A percentile compares a stretch with the other conserved stretches of the same genome.
Evolutionary conservation across 2,329 filamentous ascomycete genomes (phyloP).

Genomic region (Alternaria dauci): DNA sequence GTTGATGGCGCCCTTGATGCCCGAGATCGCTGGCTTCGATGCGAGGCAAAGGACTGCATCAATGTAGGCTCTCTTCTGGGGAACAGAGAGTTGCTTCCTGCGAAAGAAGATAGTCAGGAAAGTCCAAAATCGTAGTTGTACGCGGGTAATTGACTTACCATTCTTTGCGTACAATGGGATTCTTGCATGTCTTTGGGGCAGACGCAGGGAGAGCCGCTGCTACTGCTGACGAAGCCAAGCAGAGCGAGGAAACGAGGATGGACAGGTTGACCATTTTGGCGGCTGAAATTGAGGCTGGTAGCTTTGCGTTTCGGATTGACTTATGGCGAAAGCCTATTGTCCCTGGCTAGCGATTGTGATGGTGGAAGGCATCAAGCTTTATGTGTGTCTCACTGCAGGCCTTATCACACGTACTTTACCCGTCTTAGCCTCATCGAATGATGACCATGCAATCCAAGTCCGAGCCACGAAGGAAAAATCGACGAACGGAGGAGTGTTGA

Average conservation of each 20-base stretch:
- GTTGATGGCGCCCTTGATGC: conserved; percentile 24
- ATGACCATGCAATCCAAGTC: background rate
- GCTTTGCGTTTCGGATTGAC: background rate
- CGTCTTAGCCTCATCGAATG: background rate
- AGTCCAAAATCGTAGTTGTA: no score
- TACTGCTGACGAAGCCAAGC: no score
- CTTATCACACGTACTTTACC: background rate
- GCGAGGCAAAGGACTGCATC: conserved; percentile 36
- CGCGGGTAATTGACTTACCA: no score
- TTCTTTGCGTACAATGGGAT: no score
- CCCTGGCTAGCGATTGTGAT: conserved; percentile 5
- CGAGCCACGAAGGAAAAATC: background rate
- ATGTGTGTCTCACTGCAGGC: conserved; percentile 3
- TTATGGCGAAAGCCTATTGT: conserved; percentile 8
- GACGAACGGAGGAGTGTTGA: background rate
- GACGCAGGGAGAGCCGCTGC: no score
- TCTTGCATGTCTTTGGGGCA: no score
- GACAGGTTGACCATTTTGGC: no score
- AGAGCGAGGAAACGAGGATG: no score
- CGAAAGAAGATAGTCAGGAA: no score
- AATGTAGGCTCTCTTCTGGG: conserved; percentile 32
- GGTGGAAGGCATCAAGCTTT: conserved; percentile 10
- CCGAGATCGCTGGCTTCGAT: conserved; percentile 25
- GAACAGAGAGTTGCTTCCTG: conserved; percentile 30
- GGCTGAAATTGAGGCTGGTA: background rate